Base-by-base conservation (phyloP, 106 monocot species). In the Platanthera zijinensis region DNA sequence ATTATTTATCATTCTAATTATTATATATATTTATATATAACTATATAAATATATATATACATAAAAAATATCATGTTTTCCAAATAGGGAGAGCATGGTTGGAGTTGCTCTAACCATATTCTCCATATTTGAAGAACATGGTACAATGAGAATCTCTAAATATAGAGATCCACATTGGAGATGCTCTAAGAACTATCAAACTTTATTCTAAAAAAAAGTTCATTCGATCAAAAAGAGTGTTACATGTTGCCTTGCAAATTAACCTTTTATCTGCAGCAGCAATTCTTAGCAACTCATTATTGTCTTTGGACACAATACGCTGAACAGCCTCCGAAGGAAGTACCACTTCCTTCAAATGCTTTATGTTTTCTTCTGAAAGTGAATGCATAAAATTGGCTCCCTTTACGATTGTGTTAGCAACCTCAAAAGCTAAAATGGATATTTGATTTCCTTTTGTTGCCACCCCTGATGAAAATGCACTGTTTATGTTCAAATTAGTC, bases 181-280 rank as follows among this genome's bases (percentile, higher is more conserved):
- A 25, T 25, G 25, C 25, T 25, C 25, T 25, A 25, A 25, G 0
- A 70, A 67, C 12, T 39, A 5, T 12, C 4, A 39, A 67, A 13
- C 32, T 67, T 67, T 39, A 39, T 39, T 39, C 2, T 13, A 25
- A 3, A 67, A 9, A 7, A 39, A 69, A 47, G 12, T 45, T 3
- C 8, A 69, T 69, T 69, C 69, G 8, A 69, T 47, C 32, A 32
- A 71, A 71, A n/a, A 50, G 6, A 71, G 6, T 39, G 19, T 12
- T 21, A 50, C 18, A 19, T 2, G 11, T 72, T 72, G 50, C 46
- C n/a, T 50, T 72, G 51, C 50, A 72, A 73, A 48, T 12, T 2
- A 66, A 92, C 91, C 89, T 89, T 79, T 86, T 92, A 70, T 92
- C 91, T 81, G 82, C 28, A 51, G 87, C 89, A 84, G 87, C 87